These are phyloP conservation scores for Didymella sp. DNA, from an alignment of 2,329 filamentous ascomycete species.

Conservation along the genomic window DNA sequence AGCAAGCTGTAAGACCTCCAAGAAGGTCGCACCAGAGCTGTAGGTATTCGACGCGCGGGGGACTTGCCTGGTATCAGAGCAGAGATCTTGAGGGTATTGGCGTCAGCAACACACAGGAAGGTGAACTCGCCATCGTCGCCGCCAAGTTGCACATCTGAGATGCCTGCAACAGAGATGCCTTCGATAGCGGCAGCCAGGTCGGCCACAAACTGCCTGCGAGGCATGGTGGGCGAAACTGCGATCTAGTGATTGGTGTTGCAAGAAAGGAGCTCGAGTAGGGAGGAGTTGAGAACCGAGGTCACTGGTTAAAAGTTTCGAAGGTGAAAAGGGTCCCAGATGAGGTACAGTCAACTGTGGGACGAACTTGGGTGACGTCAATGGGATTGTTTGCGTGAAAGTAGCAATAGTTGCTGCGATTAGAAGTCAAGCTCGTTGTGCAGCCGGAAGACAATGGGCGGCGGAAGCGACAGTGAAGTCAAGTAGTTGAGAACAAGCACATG, in stretches of 20 bases:
- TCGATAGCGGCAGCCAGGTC: slow-evolving; percentile 59
- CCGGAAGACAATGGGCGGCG: background rate
- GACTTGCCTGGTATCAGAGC: slow-evolving; percentile 44
- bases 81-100: slow-evolving; percentile 47
- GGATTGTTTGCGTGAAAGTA: slow-evolving; percentile 6
- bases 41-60: background rate
- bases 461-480: background rate
- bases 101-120: slow-evolving; percentile 57
- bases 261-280: slow-evolving; percentile 1
- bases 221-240: slow-evolving; percentile 59
- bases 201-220: slow-evolving; percentile 68
- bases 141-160: slow-evolving; percentile 65
- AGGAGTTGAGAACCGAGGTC: background rate
- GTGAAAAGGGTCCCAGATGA: background rate
- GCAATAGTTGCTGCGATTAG: background rate
- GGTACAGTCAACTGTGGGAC: background rate
- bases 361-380: slow-evolving; percentile 14
- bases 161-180: slow-evolving; percentile 52
- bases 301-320: background rate
- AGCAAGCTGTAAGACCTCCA: background rate
- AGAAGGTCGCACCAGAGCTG: no score
- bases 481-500: background rate
- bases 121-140: slow-evolving; percentile 76
- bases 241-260: background rate
- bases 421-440: background rate